Percentiles rank a stretch among this genome's conserved stretches.
Conservation (phyloP, 805 yeast genomes). For the Brettanomyces custersianus region DNA sequence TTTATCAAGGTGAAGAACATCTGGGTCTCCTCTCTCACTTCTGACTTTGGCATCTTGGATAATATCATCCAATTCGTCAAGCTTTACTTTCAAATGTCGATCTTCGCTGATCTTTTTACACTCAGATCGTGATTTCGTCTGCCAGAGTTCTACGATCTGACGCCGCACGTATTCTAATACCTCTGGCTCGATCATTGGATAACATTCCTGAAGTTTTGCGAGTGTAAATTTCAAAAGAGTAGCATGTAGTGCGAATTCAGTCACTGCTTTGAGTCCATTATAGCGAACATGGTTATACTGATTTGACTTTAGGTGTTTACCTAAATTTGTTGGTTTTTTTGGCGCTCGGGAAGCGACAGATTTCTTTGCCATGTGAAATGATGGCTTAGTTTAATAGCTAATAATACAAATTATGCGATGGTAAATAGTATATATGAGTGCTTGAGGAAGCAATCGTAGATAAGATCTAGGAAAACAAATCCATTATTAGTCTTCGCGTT, state of each 20-base stretch:
- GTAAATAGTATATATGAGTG: too few species aligned
- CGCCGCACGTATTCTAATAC: conserved; percentile 34
- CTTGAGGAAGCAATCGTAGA: too few species aligned
- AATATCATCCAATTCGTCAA: conserved; percentile 40
- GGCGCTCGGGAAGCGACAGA: too few species aligned
- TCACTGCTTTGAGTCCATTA: conserved; percentile 25
- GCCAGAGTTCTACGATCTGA: conserved; percentile 39
- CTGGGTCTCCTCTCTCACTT: neutral
- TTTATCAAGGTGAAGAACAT: neutral
- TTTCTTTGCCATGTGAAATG: too few species aligned
- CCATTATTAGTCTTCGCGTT: too few species aligned
- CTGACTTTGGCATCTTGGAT: conserved; percentile 28
- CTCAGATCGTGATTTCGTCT: conserved; percentile 31
- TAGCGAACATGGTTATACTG: conserved; percentile 26
- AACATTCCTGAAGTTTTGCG: conserved; percentile 36
- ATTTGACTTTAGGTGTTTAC: neutral
- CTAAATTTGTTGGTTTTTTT: conserved; percentile 3
- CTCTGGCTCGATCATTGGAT: conserved; percentile 34
- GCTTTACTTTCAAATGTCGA: conserved; percentile 31
- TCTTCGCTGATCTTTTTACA: conserved; percentile 40
- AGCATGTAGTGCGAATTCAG: conserved; percentile 29
- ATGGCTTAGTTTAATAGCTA: too few species aligned
- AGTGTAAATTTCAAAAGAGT: conserved; percentile 35
- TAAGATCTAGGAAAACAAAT: too few species aligned
- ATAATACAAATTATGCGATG: too few species aligned